Evolutionary conservation across 768 basidiomycete species (phyloP), one percentile per base, ranked within the genome.

Genomic region (Sutorius australiensis): DNA sequence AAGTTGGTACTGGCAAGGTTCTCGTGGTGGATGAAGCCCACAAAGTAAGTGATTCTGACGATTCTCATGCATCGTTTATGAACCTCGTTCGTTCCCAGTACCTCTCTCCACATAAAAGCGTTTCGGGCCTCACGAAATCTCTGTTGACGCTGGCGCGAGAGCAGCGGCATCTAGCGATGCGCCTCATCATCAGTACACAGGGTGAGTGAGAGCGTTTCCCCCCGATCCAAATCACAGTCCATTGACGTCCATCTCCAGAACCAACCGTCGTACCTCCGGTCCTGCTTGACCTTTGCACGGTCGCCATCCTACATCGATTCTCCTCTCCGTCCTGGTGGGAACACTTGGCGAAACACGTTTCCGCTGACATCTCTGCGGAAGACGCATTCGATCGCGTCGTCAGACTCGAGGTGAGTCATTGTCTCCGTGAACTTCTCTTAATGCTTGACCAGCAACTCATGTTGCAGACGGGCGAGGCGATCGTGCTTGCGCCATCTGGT

Each of bases 251-350:
- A 3, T 62, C 10, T 30, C 45, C 59, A 89, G 84, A 89, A 54
- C 88, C 88, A 0, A 89, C 86, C 0, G 81, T 87, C 5, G 79
- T 89, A 1, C 86, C 87, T 3, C 76, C 84, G 0, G 80, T 83
- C 0, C 67, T 89, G 3, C 70, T 89, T 1, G 87, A 87, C 53
- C 72, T 89, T 1, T 87, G 86, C 49, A 80, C 80, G 1, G 71
- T 87, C 0, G 67, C 80, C 0, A 78, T 89, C n/a, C 57, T 88
- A 2, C 87, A 89, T 56, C 75, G 87, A 1, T 89, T 89, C 64
- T 86, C 86, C 0, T 89, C 88, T 0, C 84, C 84, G 0, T 75
- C 83, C 2, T 89, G 87, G 87, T 86, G 85, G 82, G 76, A 82
- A 0, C 85, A 89, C 57, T 62, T 89, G 1, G 72, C 77, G 1